A percentile compares a stretch with the other conserved stretches of the same genome.
Conservation (phyloP, 768 basidiomycete genomes). For the Mycena floridula region DNA sequence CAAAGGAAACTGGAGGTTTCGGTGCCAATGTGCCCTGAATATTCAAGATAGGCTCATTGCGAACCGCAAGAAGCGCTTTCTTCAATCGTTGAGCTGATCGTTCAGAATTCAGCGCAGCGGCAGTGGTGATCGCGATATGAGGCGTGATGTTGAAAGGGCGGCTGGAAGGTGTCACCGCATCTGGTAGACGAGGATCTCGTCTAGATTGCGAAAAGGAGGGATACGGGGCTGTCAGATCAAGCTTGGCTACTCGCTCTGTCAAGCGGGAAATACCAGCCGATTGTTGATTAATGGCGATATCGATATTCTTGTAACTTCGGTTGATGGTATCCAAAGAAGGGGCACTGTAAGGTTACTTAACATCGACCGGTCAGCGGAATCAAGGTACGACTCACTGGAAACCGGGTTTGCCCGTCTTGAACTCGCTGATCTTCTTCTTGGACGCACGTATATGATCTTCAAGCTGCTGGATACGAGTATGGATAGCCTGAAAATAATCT, state of each 20-base stretch:
- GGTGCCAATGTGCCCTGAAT: conserved; percentile 36
- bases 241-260: conserved; percentile 42
- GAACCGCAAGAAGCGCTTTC: conserved; percentile 51
- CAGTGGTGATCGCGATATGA: conserved; percentile 66
- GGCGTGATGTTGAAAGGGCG: conserved; percentile 47
- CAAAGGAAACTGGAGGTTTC: conserved; percentile 28
- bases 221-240: conserved; percentile 27
- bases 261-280: conserved; percentile 46
- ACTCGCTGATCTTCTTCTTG: conserved; percentile 62
- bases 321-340: conserved; percentile 84
- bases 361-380: not conserved
- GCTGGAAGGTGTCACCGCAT: conserved; percentile 26
- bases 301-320: conserved; percentile 82
- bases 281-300: conserved; percentile 61
- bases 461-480: conserved; percentile 70
- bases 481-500: conserved; percentile 43
- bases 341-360: conserved; percentile 39
- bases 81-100: conserved; percentile 68
- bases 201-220: conserved; percentile 9
- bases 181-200: conserved; percentile 38
- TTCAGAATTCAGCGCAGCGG: conserved; percentile 79
- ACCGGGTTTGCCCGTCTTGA: conserved; percentile 53
- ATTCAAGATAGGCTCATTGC: conserved; percentile 65
- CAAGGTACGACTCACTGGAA: conserved; percentile 43
- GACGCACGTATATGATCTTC: conserved; percentile 66